Conservation (phyloP, 306 rosid species). For the Herpetospermum pedunculosum region DNA sequence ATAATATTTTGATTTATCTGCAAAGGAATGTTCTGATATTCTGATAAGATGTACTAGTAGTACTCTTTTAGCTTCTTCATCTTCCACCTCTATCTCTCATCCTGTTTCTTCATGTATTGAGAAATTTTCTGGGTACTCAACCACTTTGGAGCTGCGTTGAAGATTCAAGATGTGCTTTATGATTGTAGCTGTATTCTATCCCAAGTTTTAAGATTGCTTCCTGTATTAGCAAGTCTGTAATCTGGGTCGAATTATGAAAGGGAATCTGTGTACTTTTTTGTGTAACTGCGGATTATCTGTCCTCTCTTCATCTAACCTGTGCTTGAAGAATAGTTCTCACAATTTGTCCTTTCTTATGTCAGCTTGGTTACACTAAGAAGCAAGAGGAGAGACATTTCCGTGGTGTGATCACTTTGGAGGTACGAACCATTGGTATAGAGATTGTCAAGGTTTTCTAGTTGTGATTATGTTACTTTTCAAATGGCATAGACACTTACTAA, state of each 20-base stretch:
- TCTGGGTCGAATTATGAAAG: background rate
- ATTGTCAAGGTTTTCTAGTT: background rate
- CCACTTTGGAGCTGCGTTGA: background rate
- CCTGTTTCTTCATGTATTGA: background rate
- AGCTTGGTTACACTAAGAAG: conserved; percentile 98
- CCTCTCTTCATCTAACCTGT: background rate
- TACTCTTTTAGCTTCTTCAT: background rate
- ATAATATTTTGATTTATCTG: background rate
- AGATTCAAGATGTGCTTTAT: background rate
- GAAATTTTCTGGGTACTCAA: background rate
- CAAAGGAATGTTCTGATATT: background rate
- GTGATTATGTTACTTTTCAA: background rate
- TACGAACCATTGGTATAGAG: conserved; percentile 15
- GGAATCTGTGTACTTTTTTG: background rate
- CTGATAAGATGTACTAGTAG: background rate
- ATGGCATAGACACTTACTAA: background rate
- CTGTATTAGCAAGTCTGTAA: background rate
- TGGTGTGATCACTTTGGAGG: conserved; percentile 95
- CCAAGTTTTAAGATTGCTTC: background rate
- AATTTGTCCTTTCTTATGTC: conserved; percentile 18
- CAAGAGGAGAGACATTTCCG: conserved; percentile 91
- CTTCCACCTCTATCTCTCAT: background rate
- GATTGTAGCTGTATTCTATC: background rate
- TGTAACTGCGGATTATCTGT: background rate
- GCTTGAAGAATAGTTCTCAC: background rate